phyloP scores from a whole-genome alignment of 2,329 filamentous ascomycete genomes.

The Intubia oerlemansii region DNA sequence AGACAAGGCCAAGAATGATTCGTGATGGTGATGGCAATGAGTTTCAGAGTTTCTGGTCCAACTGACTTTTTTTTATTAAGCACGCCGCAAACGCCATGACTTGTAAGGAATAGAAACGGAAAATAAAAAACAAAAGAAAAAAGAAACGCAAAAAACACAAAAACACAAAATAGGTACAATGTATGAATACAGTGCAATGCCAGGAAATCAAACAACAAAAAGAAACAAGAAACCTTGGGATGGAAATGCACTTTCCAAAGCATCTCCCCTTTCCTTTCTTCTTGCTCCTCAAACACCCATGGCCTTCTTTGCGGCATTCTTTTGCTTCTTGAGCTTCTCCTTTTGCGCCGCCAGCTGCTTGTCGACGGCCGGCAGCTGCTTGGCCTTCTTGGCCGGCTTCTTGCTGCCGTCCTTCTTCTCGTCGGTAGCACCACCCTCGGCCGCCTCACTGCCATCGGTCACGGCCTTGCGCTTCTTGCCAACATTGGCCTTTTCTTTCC shows the following conservation, averaged over 20 bases:
- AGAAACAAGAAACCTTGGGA: neutral
- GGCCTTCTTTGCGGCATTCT: slow-evolving; percentile 26
- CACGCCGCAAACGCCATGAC: too few species aligned
- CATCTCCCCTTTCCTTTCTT: too few species aligned
- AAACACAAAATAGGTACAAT: slow-evolving; percentile 1
- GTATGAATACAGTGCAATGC: neutral
- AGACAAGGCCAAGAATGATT: too few species aligned
- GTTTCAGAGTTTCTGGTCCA: too few species aligned
- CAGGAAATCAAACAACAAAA: neutral
- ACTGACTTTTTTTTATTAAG: neutral
- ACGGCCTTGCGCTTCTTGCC: slow-evolving; percentile 43
- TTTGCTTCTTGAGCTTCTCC: slow-evolving; percentile 34
- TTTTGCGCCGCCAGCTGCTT: slow-evolving; percentile 39
- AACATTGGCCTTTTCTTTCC: slow-evolving; percentile 30
- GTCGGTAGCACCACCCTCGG: slow-evolving; percentile 22
- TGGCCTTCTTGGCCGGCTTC: slow-evolving; percentile 22
- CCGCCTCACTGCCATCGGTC: slow-evolving; percentile 9
- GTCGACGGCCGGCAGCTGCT: slow-evolving; percentile 22
- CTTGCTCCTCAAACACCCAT: slow-evolving; percentile 5
- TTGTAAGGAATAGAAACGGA: slow-evolving; percentile 2
- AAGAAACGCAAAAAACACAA: neutral
- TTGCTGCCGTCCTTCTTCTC: slow-evolving; percentile 17
- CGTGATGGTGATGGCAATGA: too few species aligned
- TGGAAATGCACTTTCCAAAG: too few species aligned
- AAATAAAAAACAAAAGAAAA: slow-evolving; percentile 1